These are phyloP conservation scores for Iodosphaeria phyllophila DNA, from an alignment of 2,329 filamentous ascomycete genomes.

Conservation along the genomic window DNA sequence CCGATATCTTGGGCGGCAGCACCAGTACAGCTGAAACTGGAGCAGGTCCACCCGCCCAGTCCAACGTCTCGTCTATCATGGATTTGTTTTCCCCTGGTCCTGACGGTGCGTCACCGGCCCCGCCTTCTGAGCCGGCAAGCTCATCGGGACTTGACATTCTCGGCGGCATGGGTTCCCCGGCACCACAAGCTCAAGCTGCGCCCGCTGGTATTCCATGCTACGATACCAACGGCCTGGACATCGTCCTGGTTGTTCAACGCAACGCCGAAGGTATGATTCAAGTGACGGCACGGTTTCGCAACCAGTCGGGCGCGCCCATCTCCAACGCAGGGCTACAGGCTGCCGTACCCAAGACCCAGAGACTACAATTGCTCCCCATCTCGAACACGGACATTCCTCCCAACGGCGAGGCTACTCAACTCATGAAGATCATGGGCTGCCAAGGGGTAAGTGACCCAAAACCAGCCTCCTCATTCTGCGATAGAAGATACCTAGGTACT, in stretches of 20 bases:
- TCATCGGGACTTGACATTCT: constrained; percentile 31
- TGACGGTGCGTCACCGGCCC: constrained; percentile 19
- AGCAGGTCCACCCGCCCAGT: constrained; percentile 32
- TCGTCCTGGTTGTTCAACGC: constrained; percentile 71
- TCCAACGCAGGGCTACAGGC: constrained; percentile 73
- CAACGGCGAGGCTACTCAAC: constrained; percentile 71
- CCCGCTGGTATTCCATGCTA: constrained; percentile 54
- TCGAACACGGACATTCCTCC: constrained; percentile 59
- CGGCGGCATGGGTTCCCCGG: constrained; percentile 27
- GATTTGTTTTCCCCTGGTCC: constrained; percentile 53
- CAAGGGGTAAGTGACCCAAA: constrained; percentile 57
- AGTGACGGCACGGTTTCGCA: constrained; percentile 68
- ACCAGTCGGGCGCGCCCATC: constrained; percentile 46
- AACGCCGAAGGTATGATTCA: constrained; percentile 65
- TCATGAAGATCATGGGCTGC: constrained; percentile 71
- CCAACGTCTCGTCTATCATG: constrained; percentile 61
- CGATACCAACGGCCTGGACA: constrained; percentile 64
- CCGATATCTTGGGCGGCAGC: constrained; percentile 72
- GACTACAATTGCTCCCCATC: constrained; percentile 78
- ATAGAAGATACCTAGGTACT: neutral
- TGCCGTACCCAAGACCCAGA: constrained; percentile 91
- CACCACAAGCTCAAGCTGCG: constrained; percentile 23
- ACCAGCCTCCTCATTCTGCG: constrained; percentile 1
- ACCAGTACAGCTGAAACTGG: constrained; percentile 25
- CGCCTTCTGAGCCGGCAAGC: constrained; percentile 26